Evolutionary conservation across 192 early-diverging fungal species (phyloP).

Genomic region (Backusella parvicylindrica): DNA sequence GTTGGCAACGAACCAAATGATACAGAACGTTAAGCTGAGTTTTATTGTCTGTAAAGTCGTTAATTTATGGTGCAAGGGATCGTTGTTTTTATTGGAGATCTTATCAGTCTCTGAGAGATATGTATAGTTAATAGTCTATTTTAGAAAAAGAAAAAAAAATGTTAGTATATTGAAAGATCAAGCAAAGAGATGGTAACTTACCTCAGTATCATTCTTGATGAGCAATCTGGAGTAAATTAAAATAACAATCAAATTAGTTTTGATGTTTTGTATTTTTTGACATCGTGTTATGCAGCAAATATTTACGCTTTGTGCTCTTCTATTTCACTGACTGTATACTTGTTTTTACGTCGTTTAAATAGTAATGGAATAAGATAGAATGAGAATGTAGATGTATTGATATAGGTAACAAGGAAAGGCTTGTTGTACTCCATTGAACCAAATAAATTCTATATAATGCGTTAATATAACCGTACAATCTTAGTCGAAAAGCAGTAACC

Average conservation of each 20-base stretch:
- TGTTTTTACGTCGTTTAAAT: conserved; percentile 1
- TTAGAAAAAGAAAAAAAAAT: not conserved
- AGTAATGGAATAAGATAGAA: conserved; percentile 58
- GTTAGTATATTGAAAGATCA: not conserved
- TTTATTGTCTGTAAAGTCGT: conserved; percentile 43
- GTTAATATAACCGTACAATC: not conserved
- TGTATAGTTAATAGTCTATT: not conserved
- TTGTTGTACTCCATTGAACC: conserved; percentile 64
- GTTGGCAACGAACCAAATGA: conserved; percentile 79
- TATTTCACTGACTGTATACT: not conserved
- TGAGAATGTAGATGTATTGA: conserved; percentile 75
- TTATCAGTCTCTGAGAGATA: not conserved
- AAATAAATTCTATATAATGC: conserved; percentile 56
- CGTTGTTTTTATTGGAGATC: not conserved
- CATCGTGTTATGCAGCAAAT: not conserved
- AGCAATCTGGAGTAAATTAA: not conserved
- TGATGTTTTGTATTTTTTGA: not conserved
- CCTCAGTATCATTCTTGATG: not conserved
- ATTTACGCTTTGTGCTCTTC: not conserved
- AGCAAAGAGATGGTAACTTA: not conserved
- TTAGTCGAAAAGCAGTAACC: conserved; percentile 3
- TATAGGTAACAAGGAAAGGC: conserved; percentile 75
- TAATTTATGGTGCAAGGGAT: not conserved
- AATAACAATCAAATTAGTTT: not conserved
- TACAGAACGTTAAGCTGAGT: conserved; percentile 66